Evolutionary conservation across 257 asterid species (phyloP).

Genomic region (Thymus mandschuricus): DNA sequence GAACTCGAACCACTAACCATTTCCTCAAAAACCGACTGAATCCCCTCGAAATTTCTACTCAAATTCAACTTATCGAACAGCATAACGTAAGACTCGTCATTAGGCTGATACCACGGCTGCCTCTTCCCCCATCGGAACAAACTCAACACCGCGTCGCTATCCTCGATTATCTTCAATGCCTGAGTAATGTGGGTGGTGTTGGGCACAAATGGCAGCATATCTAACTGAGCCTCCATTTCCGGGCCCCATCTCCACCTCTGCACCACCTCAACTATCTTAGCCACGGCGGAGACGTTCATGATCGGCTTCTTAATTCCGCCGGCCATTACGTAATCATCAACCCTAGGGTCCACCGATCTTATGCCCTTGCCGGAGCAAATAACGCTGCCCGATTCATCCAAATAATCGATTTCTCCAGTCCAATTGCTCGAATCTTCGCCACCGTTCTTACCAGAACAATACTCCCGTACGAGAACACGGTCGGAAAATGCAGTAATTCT

Average conservation of each 20-base stretch:
- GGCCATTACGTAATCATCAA: conserved; percentile 87
- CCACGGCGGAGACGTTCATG: conserved; percentile 80
- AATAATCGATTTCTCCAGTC: conserved; percentile 82
- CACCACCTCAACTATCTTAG: conserved; percentile 88
- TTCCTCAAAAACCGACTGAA: conserved; percentile 83
- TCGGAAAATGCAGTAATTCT: conserved; percentile 23
- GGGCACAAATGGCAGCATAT: conserved; percentile 80
- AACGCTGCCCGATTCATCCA: conserved; percentile 87
- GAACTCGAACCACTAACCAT: conserved; percentile 73
- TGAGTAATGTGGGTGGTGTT: conserved; percentile 81
- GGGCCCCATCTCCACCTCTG: conserved; percentile 99
- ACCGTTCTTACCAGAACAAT: conserved; percentile 50
- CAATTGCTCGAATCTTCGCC: conserved; percentile 52
- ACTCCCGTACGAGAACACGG: conserved; percentile 40
- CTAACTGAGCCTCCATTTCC: conserved; percentile 85
- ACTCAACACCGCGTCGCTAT: conserved; percentile 72
- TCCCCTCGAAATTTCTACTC: conserved; percentile 75
- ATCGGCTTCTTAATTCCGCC: conserved; percentile 86
- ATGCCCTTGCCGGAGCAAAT: conserved; percentile 90
- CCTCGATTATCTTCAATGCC: conserved; percentile 78
- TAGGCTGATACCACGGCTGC: conserved; percentile 76
- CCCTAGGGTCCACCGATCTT: conserved; percentile 82
- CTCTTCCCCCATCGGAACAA: conserved; percentile 91
- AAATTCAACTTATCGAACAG: conserved; percentile 77
- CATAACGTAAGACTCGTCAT: conserved; percentile 68